Evolutionary conservation across 345 rosid genomes (phyloP).

Genomic region (Eucalyptus tenuipes): DNA sequence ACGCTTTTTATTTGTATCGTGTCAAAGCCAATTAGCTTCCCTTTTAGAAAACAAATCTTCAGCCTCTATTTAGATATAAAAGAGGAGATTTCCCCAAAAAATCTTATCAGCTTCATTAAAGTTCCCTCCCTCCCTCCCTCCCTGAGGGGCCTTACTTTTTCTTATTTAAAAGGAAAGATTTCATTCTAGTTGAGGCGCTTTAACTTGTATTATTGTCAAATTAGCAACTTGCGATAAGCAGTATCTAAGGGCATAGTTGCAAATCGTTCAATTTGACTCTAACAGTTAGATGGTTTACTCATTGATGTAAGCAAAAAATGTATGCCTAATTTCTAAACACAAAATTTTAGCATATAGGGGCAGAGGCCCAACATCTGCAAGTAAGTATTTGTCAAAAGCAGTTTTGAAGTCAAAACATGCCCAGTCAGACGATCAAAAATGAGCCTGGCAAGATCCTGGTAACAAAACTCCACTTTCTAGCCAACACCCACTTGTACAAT

Average conservation of each 20-base stretch:
- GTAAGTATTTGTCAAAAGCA: neutral
- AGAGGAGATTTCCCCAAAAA: neutral
- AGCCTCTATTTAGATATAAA: neutral
- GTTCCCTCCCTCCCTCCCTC: neutral
- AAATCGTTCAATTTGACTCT: neutral
- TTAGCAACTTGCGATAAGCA: neutral
- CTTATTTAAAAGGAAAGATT: neutral
- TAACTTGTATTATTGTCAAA: neutral
- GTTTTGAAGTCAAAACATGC: neutral
- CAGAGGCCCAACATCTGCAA: neutral
- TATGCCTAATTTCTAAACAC: neutral
- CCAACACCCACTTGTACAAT: neutral
- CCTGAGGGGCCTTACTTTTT: neutral
- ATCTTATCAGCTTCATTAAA: neutral
- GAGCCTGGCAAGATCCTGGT: neutral
- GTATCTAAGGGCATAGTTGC: neutral
- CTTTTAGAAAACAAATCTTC: neutral
- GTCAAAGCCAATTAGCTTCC: neutral
- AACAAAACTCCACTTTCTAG: neutral
- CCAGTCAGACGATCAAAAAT: neutral
- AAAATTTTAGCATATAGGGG: neutral
- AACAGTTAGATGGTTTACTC: neutral
- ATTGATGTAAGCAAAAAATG: neutral
- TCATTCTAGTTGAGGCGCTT: neutral
- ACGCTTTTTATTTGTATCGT: neutral